These are phyloP conservation scores for Phaeosphaeriaceae sp. DNA, from an alignment of 2,329 filamentous ascomycete species.

Conservation along the genomic window DNA sequence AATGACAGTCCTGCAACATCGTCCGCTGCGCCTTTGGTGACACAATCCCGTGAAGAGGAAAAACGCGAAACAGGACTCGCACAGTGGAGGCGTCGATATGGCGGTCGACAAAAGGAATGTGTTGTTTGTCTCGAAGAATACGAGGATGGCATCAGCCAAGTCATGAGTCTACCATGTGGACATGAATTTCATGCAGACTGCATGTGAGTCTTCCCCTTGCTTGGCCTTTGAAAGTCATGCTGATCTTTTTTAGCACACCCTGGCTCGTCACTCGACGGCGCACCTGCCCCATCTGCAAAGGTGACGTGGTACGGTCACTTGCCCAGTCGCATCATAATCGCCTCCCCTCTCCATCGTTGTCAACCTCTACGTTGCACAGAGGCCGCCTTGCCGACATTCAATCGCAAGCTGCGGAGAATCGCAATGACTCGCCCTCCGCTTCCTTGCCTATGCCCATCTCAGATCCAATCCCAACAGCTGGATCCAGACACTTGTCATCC, in stretches of 20 bases:
- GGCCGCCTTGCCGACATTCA: conserved; percentile 55
- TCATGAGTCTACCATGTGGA: conserved; percentile 97
- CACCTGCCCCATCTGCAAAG: conserved; percentile 99
- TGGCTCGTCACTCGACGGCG: conserved; percentile 95
- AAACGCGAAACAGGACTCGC: conserved; percentile 59
- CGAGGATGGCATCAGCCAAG: conserved; percentile 87
- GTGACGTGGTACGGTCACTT: conserved; percentile 77
- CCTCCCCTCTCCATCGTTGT: conserved; percentile 28
- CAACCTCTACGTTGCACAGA: conserved; percentile 25
- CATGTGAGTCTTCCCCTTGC: conserved; percentile 75
- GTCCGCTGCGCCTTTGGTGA: conserved; percentile 32
- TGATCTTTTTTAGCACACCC: conserved; percentile 73
- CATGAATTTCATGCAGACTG: conserved; percentile 98
- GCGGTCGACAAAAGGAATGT: conserved; percentile 79
- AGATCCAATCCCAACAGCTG: conserved; percentile 10
- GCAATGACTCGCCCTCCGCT: conserved; percentile 58
- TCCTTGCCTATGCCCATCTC: conserved; percentile 55
- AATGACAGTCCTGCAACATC: conserved; percentile 61
- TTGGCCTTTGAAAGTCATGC: conserved; percentile 2
- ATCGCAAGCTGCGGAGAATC: conserved; percentile 52
- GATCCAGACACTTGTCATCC: conserved; percentile 6
- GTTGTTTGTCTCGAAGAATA: conserved; percentile 98
- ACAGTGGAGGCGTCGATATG: conserved; percentile 65
- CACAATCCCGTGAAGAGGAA: conserved; percentile 55
- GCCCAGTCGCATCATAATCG: conserved; percentile 44